Evolutionary conservation across 306 rosid genomes (phyloP).

Genomic region (Astragalus glycyphyllos): DNA sequence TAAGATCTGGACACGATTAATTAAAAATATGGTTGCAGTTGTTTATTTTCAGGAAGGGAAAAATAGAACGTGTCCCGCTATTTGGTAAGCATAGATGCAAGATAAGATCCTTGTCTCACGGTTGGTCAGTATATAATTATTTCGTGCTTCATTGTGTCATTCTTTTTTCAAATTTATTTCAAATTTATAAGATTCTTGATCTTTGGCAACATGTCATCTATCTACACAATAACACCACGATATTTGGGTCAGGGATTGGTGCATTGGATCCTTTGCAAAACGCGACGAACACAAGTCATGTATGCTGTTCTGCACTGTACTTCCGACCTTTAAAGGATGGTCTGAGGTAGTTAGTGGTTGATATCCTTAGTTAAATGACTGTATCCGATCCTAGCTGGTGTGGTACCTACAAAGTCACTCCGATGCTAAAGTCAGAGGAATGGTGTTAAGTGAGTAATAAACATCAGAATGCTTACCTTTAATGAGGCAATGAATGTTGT

Average conservation of each 20-base stretch:
- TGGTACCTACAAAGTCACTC: too few relatives aligned
- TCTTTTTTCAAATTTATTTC: background rate
- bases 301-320: too few relatives aligned
- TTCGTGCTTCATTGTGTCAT: constrained; percentile 19
- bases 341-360: too few relatives aligned
- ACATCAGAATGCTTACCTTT: too few relatives aligned
- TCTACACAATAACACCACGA: background rate
- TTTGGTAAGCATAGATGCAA: constrained; percentile 42
- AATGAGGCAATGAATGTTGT: too few relatives aligned
- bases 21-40: constrained; percentile 34
- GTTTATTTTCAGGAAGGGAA: constrained; percentile 30
- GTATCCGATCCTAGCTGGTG: too few relatives aligned
- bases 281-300: background rate
- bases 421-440: too few relatives aligned
- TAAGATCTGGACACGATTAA: constrained; percentile 23
- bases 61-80: constrained; percentile 37
- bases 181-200: background rate
- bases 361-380: too few relatives aligned
- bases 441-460: too few relatives aligned
- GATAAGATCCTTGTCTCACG: constrained; percentile 38
- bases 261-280: constrained; percentile 2
- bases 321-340: too few relatives aligned
- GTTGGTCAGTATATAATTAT: constrained; percentile 3
- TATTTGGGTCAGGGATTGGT: background rate
- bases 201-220: background rate